Evolutionary conservation across 352 stramenopile species (phyloP).

Genomic region (Blastocystis sp.): DNA sequence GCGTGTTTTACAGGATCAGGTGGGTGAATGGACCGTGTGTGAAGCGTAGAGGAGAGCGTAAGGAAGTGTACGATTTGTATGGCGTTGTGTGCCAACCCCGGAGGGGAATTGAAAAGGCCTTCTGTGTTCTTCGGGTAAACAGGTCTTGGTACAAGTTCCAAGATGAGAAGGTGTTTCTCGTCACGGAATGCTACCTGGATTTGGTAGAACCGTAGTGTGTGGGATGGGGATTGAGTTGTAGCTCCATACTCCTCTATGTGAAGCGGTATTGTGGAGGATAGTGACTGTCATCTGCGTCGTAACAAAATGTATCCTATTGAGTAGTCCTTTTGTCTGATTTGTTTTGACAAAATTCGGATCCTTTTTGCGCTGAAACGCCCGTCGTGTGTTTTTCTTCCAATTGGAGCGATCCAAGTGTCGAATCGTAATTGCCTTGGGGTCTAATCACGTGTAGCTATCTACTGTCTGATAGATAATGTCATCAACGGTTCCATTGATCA

Average conservation of each 20-base stretch:
- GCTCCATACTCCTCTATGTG: no score
- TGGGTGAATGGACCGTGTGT: not conserved
- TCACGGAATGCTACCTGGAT: not conserved
- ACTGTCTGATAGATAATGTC: not conserved
- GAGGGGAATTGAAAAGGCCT: not conserved
- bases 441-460: not conserved
- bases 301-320: not conserved
- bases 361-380: conserved; percentile 1
- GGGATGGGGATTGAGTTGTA: no score
- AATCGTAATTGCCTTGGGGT: not conserved
- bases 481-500: conserved; percentile 15
- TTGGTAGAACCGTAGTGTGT: not conserved
- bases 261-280: not conserved
- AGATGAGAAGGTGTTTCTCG: not conserved
- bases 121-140: not conserved
- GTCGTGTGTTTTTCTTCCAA: conserved; percentile 18
- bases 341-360: not conserved
- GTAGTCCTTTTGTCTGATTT: not conserved
- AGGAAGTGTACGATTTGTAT: conserved; percentile 27
- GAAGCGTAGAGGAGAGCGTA: not conserved
- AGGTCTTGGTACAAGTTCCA: not conserved
- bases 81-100: not conserved
- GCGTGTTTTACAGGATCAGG: no score
- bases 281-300: conserved; percentile 8
- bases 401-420: not conserved